phyloP scores from a whole-genome alignment of 768 basidiomycete species.

The Amanita rubescens region DNA sequence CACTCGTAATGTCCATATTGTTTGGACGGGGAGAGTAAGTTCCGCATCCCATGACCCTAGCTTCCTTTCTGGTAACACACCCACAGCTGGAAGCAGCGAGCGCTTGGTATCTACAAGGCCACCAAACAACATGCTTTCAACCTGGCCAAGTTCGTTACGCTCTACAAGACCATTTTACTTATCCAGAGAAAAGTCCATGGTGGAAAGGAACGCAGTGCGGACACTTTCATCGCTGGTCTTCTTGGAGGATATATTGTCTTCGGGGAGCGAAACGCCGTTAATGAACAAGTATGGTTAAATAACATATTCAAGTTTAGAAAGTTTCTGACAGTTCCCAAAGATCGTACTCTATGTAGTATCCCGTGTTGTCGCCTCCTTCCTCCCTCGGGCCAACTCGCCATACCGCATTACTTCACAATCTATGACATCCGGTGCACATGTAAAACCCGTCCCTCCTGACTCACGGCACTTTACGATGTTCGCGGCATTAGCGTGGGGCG shows the following conservation, averaged over 20 bases:
- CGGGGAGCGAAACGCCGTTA: conserved; percentile 79
- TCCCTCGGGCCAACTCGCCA: conserved; percentile 65
- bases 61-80: conserved; percentile 7
- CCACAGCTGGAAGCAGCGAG: conserved; percentile 63
- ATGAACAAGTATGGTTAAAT: conserved; percentile 68
- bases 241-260: conserved; percentile 89
- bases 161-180: conserved; percentile 85
- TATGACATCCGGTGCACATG: conserved; percentile 31
- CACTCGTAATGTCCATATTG: conserved; percentile 90
- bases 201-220: conserved; percentile 73
- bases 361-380: conserved; percentile 84
- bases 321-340: conserved; percentile 32
- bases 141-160: conserved; percentile 87
- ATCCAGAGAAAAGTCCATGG: conserved; percentile 75
- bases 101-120: conserved; percentile 64
- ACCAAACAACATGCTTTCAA: conserved; percentile 90
- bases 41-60: conserved; percentile 7
- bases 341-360: conserved; percentile 96
- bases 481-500: conserved; percentile 87
- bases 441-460: conserved; percentile 77
- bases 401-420: conserved; percentile 40
- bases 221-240: conserved; percentile 90
- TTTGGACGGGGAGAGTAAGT: conserved; percentile 90
- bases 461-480: conserved; percentile 79
- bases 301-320: conserved; percentile 4